Evolutionary conservation across 371 early-diverging fungal species (phyloP).

Genomic region (Fennellomyces sp.): DNA sequence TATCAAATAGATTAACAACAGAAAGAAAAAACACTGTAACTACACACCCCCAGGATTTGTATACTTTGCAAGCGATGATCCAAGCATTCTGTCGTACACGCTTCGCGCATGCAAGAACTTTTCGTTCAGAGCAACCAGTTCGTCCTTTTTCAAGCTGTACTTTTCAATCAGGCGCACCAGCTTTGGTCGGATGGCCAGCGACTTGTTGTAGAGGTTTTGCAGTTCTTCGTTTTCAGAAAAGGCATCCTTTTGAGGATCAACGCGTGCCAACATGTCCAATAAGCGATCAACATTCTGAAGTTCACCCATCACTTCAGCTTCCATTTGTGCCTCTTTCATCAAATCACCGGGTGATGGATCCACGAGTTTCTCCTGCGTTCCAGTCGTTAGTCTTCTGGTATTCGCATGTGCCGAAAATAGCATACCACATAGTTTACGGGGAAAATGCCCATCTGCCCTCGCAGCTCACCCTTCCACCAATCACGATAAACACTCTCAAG

Average conservation of each 20-base stretch:
- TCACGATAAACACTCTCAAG: conserved; percentile 85
- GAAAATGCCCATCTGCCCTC: conserved; percentile 81
- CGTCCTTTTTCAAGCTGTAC: conserved; percentile 75
- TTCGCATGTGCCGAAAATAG: not conserved
- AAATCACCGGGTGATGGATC: conserved; percentile 65
- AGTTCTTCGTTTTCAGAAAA: conserved; percentile 88
- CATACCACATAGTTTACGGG: conserved; percentile 87
- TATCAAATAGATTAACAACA: conserved; percentile 13
- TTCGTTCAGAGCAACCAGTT: conserved; percentile 55
- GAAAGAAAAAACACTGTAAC: not conserved
- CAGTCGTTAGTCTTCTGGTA: not conserved
- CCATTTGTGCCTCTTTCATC: conserved; percentile 64
- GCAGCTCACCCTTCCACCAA: conserved; percentile 90
- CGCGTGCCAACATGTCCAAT: conserved; percentile 68
- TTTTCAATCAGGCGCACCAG: conserved; percentile 79
- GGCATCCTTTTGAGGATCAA: conserved; percentile 83
- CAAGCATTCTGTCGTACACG: conserved; percentile 55
- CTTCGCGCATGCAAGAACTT: conserved; percentile 57
- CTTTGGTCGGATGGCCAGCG: conserved; percentile 77
- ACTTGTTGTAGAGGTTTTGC: conserved; percentile 74
- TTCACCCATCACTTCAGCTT: conserved; percentile 74
- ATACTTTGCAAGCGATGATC: conserved; percentile 52
- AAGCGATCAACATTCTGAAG: conserved; percentile 80
- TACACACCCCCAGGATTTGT: conserved; percentile 13
- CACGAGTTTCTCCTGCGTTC: conserved; percentile 50